Conservation (phyloP, 208 protist species). For the Trichomonas gallinae region DNA sequence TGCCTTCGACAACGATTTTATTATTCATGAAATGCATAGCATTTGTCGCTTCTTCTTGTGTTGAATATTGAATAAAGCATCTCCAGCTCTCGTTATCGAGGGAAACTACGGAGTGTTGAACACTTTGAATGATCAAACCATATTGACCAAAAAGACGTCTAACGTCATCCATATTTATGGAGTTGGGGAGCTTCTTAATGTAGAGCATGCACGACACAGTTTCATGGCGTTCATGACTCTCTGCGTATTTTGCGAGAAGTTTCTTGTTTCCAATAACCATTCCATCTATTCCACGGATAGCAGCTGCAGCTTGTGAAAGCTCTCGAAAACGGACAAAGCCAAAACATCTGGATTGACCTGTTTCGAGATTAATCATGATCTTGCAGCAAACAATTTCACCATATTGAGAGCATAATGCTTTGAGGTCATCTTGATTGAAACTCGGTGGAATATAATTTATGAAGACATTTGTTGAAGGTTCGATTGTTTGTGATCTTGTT, state of each 20-base stretch:
- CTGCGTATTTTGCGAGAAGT: not conserved
- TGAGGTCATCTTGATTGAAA: not conserved
- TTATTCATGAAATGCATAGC: not conserved
- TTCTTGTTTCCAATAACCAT: not conserved
- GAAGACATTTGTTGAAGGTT: slow-evolving; percentile 15
- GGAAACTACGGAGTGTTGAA: not conserved
- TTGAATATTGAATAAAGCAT: not conserved
- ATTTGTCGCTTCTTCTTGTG: not conserved
- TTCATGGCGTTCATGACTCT: not conserved
- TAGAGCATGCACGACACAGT: not conserved
- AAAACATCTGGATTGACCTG: slow-evolving; percentile 10
- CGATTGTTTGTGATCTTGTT: not conserved
- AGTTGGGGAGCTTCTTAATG: not conserved
- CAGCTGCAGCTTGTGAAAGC: not conserved
- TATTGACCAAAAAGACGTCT: not conserved
- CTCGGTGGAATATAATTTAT: slow-evolving; percentile 1
- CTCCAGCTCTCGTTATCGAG: not conserved
- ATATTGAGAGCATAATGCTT: not conserved
- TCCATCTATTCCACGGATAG: not conserved
- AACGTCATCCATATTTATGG: not conserved
- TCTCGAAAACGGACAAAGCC: not conserved
- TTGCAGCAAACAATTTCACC: not conserved
- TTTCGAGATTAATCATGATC: slow-evolving; percentile 16
- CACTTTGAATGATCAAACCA: not conserved
- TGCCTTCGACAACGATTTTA: not conserved